phyloP scores from a whole-genome alignment of 2,329 filamentous ascomycete species.

The Bipolaris sorokiniana region DNA sequence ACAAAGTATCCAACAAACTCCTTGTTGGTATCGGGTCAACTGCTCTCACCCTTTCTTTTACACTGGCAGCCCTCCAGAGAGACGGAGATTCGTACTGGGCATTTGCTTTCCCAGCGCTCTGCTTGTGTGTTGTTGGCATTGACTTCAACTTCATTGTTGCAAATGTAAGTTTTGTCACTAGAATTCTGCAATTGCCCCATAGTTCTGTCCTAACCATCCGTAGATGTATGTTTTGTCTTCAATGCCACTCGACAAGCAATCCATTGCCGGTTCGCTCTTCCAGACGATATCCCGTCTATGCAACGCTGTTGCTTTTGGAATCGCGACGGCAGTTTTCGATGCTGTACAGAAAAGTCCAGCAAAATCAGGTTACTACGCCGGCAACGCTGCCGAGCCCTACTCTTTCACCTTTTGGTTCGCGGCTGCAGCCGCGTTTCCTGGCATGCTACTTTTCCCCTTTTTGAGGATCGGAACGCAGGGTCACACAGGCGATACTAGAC shows the following conservation, averaged over 20 bases:
- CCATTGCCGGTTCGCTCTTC: constrained; percentile 70
- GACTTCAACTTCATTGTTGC: constrained; percentile 74
- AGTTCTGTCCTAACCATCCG: background rate
- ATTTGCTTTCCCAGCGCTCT: constrained; percentile 66
- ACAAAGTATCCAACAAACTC: constrained; percentile 68
- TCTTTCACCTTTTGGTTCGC: constrained; percentile 60
- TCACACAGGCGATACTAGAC: constrained; percentile 39
- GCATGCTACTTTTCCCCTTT: constrained; percentile 59
- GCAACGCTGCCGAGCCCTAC: constrained; percentile 57
- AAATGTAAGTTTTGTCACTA: constrained; percentile 57
- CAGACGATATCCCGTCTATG: constrained; percentile 69
- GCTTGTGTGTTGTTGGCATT: constrained; percentile 68
- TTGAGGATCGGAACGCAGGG: constrained; percentile 63
- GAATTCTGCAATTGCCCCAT: background rate
- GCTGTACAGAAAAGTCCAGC: constrained; percentile 46
- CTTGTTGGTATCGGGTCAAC: constrained; percentile 62
- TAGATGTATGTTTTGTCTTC: constrained; percentile 74
- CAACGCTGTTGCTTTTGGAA: constrained; percentile 65
- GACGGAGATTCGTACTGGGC: constrained; percentile 67
- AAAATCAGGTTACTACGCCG: constrained; percentile 50
- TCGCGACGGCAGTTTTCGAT: constrained; percentile 67
- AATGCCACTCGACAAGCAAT: constrained; percentile 67
- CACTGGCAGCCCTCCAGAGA: constrained; percentile 64
- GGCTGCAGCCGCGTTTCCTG: constrained; percentile 52
- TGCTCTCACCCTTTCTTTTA: constrained; percentile 54